Percentiles rank a stretch among this genome's conserved stretches.
These are phyloP conservation scores for Phytopythium vexans DNA, from an alignment of 352 stramenopile species.

Conservation along the genomic window DNA sequence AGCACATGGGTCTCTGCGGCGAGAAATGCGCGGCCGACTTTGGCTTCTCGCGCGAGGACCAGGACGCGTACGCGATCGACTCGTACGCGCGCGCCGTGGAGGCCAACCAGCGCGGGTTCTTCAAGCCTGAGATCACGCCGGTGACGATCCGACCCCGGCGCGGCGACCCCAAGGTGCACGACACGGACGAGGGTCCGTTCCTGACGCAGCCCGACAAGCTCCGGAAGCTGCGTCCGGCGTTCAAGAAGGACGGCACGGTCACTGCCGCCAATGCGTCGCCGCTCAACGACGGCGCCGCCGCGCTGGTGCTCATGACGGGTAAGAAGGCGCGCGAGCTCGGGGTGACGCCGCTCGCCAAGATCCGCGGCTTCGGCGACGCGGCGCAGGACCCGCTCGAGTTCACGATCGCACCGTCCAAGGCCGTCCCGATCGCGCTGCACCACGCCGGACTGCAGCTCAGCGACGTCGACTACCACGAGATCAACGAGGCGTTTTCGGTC, in stretches of 20 bases:
- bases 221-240: slow-evolving; percentile 86
- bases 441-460: slow-evolving; percentile 87
- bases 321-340: slow-evolving; percentile 82
- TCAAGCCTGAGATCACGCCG: slow-evolving; percentile 88
- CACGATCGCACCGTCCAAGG: slow-evolving; percentile 94
- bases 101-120: slow-evolving; percentile 84
- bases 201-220: slow-evolving; percentile 92
- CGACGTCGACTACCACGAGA: slow-evolving; percentile 98
- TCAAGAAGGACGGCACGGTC: slow-evolving; percentile 95
- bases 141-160: slow-evolving; percentile 72
- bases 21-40: slow-evolving; percentile 94
- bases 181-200: slow-evolving; percentile 93
- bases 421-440: slow-evolving; percentile 90
- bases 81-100: slow-evolving; percentile 85
- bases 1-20: slow-evolving; percentile 94
- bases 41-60: slow-evolving; percentile 91
- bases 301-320: slow-evolving; percentile 95
- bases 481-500: slow-evolving; percentile 99
- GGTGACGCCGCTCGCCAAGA: slow-evolving; percentile 68
- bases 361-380: slow-evolving; percentile 80
- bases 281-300: slow-evolving; percentile 96
- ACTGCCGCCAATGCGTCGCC: slow-evolving; percentile 97
- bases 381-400: slow-evolving; percentile 94
- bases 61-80: slow-evolving; percentile 94
- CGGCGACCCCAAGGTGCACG: slow-evolving; percentile 58